These are phyloP conservation scores for Fraxinus platypoda DNA, from an alignment of 305 asterid species.

Conservation along the genomic window DNA sequence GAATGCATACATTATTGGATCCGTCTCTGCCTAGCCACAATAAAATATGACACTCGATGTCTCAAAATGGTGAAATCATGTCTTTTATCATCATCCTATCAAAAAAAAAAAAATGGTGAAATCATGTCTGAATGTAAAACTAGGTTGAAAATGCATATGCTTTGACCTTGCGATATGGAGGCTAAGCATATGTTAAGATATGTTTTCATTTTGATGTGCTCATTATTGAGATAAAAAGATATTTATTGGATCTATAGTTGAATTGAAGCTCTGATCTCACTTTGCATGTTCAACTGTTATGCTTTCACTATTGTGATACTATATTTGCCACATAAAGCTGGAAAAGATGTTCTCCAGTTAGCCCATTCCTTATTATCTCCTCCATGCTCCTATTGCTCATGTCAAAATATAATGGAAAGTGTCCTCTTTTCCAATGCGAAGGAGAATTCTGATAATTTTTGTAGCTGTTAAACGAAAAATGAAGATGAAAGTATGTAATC, in stretches of 20 bases:
- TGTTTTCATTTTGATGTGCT: background rate
- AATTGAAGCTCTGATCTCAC: background rate
- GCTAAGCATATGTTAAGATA: background rate
- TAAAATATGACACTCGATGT: background rate
- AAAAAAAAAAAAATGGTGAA: background rate
- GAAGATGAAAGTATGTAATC: background rate
- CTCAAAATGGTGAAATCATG: no score
- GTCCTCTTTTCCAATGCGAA: background rate
- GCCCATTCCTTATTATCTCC: background rate
- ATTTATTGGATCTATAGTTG: background rate
- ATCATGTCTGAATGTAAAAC: background rate
- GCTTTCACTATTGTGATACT: background rate
- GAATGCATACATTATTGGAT: background rate
- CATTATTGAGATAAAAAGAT: background rate
- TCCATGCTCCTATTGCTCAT: background rate
- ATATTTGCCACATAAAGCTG: background rate
- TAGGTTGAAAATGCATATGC: background rate
- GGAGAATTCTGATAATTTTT: background rate
- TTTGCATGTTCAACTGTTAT: background rate
- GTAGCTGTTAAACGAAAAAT: background rate
- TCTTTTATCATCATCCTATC: no score
- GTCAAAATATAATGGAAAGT: background rate
- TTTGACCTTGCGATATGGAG: background rate
- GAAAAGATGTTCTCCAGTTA: background rate
- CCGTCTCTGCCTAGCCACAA: background rate